These are phyloP conservation scores for Sporothrix pseudoabietina DNA, from an alignment of 2,329 filamentous ascomycete species.

Conservation along the genomic window DNA sequence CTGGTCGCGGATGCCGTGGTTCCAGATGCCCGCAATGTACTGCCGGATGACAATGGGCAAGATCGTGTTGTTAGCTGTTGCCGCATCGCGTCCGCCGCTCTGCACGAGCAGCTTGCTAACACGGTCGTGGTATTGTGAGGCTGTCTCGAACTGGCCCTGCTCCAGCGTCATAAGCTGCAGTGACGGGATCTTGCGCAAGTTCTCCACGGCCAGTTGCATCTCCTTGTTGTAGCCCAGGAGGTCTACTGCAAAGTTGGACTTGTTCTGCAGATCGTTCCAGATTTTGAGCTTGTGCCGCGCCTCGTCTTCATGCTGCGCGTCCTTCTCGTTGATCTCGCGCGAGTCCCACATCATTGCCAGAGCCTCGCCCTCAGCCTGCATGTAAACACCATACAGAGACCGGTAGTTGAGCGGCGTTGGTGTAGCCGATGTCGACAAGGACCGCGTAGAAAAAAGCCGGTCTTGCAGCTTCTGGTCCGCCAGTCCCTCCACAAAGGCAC, in stretches of 20 bases:
- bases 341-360: constrained; percentile 52
- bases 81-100: constrained; percentile 39
- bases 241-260: constrained; percentile 48
- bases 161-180: constrained; percentile 57
- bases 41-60: constrained; percentile 43
- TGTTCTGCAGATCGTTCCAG: constrained; percentile 53
- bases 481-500: constrained; percentile 59
- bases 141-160: constrained; percentile 57
- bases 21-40: constrained; percentile 58
- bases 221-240: constrained; percentile 56
- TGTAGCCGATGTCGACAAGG: constrained; percentile 46
- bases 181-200: constrained; percentile 56
- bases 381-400: constrained; percentile 57
- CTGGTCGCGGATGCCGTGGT: constrained; percentile 49
- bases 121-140: constrained; percentile 53
- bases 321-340: constrained; percentile 43
- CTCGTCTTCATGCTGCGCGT: constrained; percentile 43
- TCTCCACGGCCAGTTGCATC: constrained; percentile 49
- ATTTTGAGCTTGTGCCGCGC: constrained; percentile 44
- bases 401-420: constrained; percentile 43
- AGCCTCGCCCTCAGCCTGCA: constrained; percentile 59
- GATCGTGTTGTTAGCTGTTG: constrained; percentile 34
- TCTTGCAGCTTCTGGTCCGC: constrained; percentile 49
- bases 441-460: constrained; percentile 52
- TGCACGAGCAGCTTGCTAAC: constrained; percentile 46